Conservation (phyloP, 208 protist genomes). For the Leishmania arabica region DNA sequence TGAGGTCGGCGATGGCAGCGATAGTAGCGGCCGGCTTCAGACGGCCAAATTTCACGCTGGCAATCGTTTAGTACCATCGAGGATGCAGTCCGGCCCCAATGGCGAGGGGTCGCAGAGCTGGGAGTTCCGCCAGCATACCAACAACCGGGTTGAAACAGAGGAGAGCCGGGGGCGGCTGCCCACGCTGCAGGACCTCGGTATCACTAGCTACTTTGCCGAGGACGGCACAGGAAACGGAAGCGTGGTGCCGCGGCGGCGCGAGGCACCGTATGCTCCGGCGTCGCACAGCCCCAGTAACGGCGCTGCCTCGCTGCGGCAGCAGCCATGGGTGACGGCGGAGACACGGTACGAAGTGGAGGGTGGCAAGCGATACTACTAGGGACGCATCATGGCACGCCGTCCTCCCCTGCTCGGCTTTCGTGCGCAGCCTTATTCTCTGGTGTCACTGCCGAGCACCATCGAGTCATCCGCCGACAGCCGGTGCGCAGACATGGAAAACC, state of each 20-base stretch:
- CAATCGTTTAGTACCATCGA: conserved; percentile 7
- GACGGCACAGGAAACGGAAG: conserved; percentile 1
- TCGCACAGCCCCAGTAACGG: background rate
- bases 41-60: background rate
- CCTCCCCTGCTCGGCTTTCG: background rate
- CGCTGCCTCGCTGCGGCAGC: conserved; percentile 1
- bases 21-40: background rate
- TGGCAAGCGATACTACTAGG: conserved; percentile 36
- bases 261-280: conserved; percentile 28
- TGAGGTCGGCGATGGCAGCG: conserved; percentile 4
- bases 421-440: background rate
- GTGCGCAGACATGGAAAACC: background rate
- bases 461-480: background rate
- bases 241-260: conserved; percentile 8
- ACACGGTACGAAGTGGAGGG: conserved; percentile 47
- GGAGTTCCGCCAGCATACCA: conserved; percentile 43
- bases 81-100: conserved; percentile 12
- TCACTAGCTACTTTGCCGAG: conserved; percentile 35
- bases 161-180: conserved; percentile 26
- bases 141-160: conserved; percentile 20
- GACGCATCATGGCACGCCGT: background rate
- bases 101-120: conserved; percentile 27
- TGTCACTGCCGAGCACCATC: background rate
- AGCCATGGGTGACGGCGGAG: conserved; percentile 45
- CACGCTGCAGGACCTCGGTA: conserved; percentile 49